Evolutionary conservation across 257 asterid genomes (phyloP), one percentile per base, ranked within the genome.

Genomic region (Solanum chilense): DNA sequence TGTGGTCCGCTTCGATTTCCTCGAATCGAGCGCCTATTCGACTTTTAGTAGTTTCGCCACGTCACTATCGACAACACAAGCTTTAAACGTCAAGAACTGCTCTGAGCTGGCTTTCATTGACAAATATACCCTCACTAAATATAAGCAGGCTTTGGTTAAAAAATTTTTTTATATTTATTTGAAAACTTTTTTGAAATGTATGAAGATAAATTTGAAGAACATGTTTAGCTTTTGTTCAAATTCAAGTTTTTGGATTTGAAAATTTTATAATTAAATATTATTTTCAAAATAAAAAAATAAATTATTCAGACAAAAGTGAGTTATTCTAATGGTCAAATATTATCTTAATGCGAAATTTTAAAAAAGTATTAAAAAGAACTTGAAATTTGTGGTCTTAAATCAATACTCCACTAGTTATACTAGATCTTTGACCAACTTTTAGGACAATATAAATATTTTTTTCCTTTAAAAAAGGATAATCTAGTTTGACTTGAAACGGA

Each of bases 1-100:
- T 78, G 84, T 78, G 66, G 84, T 16, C n/a, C 27, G 66, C 84
- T 9, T 11, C 66, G 84, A 78, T 45, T 78, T 29, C 29, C n/a
- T 29, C 31, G 66, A 27, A 9, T 25, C 6, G 27, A 0, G 42
- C 49, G 66, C 41, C 49, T 18, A 15, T 25, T 45, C 14, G 4
- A 45, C 11, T 27, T 33, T 15, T 15, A 44, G 15, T 77, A 25
- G 42, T 78, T 45, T 3, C 62, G 27, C 66, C 84, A 78, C 84
- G 84, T 78, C 41, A 27, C 25, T 15, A 78, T 78, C 62, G 84
- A 44, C 39, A 14, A 77, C 39, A 45, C 84, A 27, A 78, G 42
- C 62, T 78, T 45, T 15, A n/a, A 78, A 27, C 64, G 3, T 15
- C 47, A 35, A 33, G 64, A 44, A 44, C 84, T 78, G 64, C 27